A percentile compares a stretch with the other conserved stretches of the same genome.
Conservation (phyloP, 2,329 filamentous ascomycete genomes). For the Akanthomyces lecanii region DNA sequence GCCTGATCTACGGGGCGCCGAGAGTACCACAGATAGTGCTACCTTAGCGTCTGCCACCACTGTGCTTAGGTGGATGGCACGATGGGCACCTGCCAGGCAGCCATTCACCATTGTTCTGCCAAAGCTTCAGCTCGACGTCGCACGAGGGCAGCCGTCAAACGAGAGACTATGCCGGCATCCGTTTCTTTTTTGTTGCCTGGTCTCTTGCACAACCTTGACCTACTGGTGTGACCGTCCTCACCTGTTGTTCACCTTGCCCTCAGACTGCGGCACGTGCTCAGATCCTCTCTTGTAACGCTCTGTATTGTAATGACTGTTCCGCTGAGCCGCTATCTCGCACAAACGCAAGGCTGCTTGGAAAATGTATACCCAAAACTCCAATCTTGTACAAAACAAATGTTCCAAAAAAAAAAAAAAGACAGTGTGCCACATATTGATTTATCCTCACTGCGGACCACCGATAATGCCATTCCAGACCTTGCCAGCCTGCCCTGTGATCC, state of each 20-base stretch:
- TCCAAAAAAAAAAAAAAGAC: background rate
- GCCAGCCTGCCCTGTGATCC: constrained; percentile 18
- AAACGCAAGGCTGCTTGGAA: background rate
- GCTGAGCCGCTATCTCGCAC: background rate
- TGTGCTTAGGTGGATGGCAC: no score
- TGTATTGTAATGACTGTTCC: background rate
- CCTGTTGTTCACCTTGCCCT: background rate
- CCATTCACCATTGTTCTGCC: background rate
- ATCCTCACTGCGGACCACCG: background rate
- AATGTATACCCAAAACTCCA: constrained; percentile 5
- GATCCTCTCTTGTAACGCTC: background rate
- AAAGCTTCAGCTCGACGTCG: background rate
- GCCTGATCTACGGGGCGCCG: background rate
- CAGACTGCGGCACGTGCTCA: background rate
- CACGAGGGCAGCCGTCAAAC: background rate
- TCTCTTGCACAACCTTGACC: background rate
- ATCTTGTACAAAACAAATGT: background rate
- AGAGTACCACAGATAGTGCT: background rate
- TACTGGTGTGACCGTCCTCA: background rate
- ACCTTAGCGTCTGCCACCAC: background rate
- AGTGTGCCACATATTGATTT: background rate
- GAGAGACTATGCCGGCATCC: background rate
- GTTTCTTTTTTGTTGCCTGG: background rate
- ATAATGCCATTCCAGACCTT: constrained; percentile 13
- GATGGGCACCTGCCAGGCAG: background rate